Percentiles rank a stretch among this genome's conserved stretches.
Evolutionary conservation across 164 flowering plant species (phyloP).

Genomic region (Echeveria elegans): DNA sequence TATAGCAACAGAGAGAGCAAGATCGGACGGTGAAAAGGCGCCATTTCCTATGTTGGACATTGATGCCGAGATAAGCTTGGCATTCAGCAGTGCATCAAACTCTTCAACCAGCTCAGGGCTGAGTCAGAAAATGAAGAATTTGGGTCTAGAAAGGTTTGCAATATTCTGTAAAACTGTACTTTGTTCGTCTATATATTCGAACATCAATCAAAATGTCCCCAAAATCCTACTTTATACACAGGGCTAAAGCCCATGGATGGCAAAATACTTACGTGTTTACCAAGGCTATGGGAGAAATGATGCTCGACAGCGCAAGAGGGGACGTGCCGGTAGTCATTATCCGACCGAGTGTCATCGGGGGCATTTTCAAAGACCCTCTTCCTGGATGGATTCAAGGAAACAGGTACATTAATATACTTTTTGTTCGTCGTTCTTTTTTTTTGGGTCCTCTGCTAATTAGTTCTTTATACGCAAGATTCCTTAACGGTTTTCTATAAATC

Average conservation of each 20-base stretch:
- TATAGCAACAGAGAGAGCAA: constrained; percentile 43
- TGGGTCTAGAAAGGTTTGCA: constrained; percentile 33
- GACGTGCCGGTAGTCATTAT: constrained; percentile 74
- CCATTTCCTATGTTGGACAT: constrained; percentile 41
- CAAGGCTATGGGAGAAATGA: constrained; percentile 97
- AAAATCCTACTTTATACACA: constrained; percentile 11
- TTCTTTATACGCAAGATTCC: not conserved
- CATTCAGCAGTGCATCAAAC: constrained; percentile 23
- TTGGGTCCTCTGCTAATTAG: too few species aligned
- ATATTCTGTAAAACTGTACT: not conserved
- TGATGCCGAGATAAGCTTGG: constrained; percentile 58
- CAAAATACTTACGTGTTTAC: constrained; percentile 91
- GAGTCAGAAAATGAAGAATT: constrained; percentile 39
- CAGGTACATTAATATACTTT: constrained; percentile 23
- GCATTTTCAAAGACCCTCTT: constrained; percentile 72
- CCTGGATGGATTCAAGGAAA: constrained; percentile 99
- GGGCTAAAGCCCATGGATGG: constrained; percentile 84
- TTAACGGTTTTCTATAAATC: not conserved
- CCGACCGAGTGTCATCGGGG: constrained; percentile 83
- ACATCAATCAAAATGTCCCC: not conserved
- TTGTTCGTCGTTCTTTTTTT: not conserved
- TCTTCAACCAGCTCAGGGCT: constrained; percentile 20
- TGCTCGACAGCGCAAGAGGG: constrained; percentile 59
- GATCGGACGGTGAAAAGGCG: constrained; percentile 12
- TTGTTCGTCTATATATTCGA: too few species aligned